phyloP scores from a whole-genome alignment of 2,329 filamentous ascomycete genomes.

The Coniochaeta hoffmannii region DNA sequence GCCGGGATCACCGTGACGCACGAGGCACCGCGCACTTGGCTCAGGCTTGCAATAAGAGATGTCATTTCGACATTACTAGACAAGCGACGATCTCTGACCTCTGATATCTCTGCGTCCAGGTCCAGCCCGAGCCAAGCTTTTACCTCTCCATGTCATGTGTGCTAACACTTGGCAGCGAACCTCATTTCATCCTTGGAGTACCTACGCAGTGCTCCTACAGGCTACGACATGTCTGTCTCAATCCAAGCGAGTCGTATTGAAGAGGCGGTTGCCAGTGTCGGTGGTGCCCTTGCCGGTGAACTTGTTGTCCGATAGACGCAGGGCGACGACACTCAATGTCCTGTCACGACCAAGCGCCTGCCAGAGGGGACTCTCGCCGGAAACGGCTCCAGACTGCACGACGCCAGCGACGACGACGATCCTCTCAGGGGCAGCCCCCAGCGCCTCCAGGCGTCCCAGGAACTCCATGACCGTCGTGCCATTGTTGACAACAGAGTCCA shows the following conservation, averaged over 20 bases:
- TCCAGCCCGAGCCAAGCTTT: no score
- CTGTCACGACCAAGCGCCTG: conserved; percentile 12
- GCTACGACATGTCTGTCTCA: no score
- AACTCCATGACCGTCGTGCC: conserved; percentile 43
- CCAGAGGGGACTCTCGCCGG: conserved; percentile 6
- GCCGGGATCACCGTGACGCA: no score
- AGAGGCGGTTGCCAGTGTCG: conserved; percentile 53
- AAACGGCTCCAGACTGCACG: conserved; percentile 32
- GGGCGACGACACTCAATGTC: conserved; percentile 36
- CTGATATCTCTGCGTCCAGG: no score
- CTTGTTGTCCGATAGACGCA: conserved; percentile 49
- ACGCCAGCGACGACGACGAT: conserved; percentile 50
- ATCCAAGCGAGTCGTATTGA: conserved; percentile 45
- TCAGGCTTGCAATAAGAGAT: no score
- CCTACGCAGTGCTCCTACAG: no score
- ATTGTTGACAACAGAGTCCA: conserved; percentile 55
- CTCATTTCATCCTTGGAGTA: no score
- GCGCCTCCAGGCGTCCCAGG: conserved; percentile 33
- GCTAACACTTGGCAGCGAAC: no score
- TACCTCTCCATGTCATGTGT: no score
- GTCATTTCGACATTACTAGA: no score
- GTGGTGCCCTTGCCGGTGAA: conserved; percentile 43
- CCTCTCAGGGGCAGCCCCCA: conserved; percentile 27
- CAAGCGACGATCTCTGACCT: no score
- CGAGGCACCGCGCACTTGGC: no score